Percentiles rank a stretch among this genome's conserved stretches.
Evolutionary conservation across 2,329 filamentous ascomycete genomes (phyloP).

Genomic region (Fusarium coffeatum): DNA sequence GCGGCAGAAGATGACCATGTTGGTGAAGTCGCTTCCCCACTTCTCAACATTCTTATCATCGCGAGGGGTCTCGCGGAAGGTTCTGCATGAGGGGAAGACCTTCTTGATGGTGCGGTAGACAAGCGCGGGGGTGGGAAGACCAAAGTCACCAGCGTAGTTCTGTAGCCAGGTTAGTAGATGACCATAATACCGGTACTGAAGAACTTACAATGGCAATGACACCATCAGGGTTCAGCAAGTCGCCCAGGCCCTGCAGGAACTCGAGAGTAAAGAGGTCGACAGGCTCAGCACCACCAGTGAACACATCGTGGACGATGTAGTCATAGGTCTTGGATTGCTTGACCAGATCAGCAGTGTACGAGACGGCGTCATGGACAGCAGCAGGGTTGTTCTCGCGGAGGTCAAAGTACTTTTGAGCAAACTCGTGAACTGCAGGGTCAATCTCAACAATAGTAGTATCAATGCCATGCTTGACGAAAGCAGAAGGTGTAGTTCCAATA

Average conservation of each 20-base stretch:
- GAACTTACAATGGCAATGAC: slow-evolving; percentile 84
- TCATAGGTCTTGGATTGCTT: slow-evolving; percentile 70
- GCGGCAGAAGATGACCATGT: slow-evolving; percentile 95
- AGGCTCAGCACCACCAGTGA: slow-evolving; percentile 95
- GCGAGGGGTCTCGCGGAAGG: slow-evolving; percentile 82
- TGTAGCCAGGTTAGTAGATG: slow-evolving; percentile 52
- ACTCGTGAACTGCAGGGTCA: slow-evolving; percentile 87
- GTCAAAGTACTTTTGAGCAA: slow-evolving; percentile 84
- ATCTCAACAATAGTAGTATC: slow-evolving; percentile 95
- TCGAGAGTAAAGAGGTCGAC: slow-evolving; percentile 87
- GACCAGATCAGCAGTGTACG: slow-evolving; percentile 67
- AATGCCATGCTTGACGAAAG: slow-evolving; percentile 87
- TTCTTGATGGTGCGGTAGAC: slow-evolving; percentile 84
- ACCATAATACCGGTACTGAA: neutral
- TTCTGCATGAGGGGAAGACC: slow-evolving; percentile 89
- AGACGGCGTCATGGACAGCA: slow-evolving; percentile 84
- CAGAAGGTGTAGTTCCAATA: slow-evolving; percentile 89
- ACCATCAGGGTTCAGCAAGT: slow-evolving; percentile 80
- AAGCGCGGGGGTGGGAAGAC: slow-evolving; percentile 78
- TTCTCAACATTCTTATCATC: slow-evolving; percentile 60
- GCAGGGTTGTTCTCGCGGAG: slow-evolving; percentile 81
- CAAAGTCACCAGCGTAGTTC: slow-evolving; percentile 95
- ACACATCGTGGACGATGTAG: slow-evolving; percentile 97
- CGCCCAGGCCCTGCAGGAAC: slow-evolving; percentile 78
- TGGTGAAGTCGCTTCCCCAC: slow-evolving; percentile 80